A percentile compares a stretch with the other conserved stretches of the same genome.
Conservation (phyloP, 139 green algal species). For the Pseudopediastrum boryanum region DNA sequence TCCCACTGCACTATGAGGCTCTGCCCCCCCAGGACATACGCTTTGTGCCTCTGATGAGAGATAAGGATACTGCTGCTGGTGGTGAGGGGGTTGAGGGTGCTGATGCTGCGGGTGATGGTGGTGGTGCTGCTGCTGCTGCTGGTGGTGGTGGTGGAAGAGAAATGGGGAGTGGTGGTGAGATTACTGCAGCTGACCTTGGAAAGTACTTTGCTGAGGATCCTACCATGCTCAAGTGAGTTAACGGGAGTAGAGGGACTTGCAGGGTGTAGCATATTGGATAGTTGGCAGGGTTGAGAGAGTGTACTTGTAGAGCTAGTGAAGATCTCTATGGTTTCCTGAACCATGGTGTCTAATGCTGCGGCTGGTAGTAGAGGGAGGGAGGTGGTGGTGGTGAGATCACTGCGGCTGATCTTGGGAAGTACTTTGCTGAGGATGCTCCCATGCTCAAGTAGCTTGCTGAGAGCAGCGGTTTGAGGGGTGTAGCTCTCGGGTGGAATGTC, state of each 20-base stretch:
- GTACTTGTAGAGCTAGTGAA: too few relatives aligned
- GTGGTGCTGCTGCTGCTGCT: background rate
- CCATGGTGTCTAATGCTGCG: too few relatives aligned
- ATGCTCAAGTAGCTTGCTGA: slow-evolving; percentile 37
- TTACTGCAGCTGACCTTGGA: slow-evolving; percentile 50
- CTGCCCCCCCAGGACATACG: slow-evolving; percentile 83
- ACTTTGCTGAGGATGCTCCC: slow-evolving; percentile 67
- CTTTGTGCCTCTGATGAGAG: slow-evolving; percentile 92
- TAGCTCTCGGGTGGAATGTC: too few relatives aligned
- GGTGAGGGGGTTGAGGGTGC: slow-evolving; percentile 36
- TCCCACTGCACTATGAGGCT: slow-evolving; percentile 93
- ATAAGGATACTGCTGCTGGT: slow-evolving; percentile 64
- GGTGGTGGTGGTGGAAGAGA: too few relatives aligned
- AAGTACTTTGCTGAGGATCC: slow-evolving; percentile 75
- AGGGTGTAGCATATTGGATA: too few relatives aligned
- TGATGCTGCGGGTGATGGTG: slow-evolving; percentile 34
- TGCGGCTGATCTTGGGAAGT: slow-evolving; percentile 78
- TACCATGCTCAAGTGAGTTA: slow-evolving; percentile 88
- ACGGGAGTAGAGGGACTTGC: too few relatives aligned
- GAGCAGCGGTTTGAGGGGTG: too few relatives aligned
- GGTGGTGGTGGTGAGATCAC: too few relatives aligned
- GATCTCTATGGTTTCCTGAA: too few relatives aligned
- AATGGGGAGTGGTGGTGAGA: slow-evolving; percentile 7
- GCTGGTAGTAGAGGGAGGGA: too few relatives aligned
- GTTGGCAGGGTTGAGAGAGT: too few relatives aligned